These are phyloP conservation scores for Peziza echinospora DNA, from an alignment of 495 filamentous ascomycete genomes.

Conservation along the genomic window DNA sequence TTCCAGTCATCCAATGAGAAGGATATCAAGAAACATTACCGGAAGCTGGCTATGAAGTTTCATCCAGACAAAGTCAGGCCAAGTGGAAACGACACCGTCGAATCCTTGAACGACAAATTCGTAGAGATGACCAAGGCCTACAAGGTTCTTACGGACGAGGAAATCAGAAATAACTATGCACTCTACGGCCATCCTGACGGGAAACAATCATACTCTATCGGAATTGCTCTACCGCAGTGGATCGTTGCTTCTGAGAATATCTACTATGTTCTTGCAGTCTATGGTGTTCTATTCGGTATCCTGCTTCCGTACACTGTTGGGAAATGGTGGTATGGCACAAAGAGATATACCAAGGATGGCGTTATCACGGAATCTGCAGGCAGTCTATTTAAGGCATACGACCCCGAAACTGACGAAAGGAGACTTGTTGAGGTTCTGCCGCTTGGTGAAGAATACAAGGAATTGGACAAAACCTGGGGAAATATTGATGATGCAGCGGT, in stretches of 20 bases:
- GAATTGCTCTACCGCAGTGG: conserved; percentile 84
- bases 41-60: conserved; percentile 58
- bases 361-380: conserved; percentile 81
- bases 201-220: conserved; percentile 93
- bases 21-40: conserved; percentile 74
- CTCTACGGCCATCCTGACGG: conserved; percentile 93
- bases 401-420: conserved; percentile 56
- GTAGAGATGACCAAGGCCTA: conserved; percentile 93
- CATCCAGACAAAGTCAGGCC: conserved; percentile 82
- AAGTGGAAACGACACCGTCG: conserved; percentile 69
- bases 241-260: conserved; percentile 83
- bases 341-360: conserved; percentile 73
- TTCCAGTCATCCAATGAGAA: conserved; percentile 58
- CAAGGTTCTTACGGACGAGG: conserved; percentile 91
- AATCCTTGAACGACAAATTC: conserved; percentile 65
- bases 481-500: conserved; percentile 31
- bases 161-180: conserved; percentile 85
- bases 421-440: conserved; percentile 62
- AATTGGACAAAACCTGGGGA: not conserved
- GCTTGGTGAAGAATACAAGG: conserved; percentile 37
- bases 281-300: conserved; percentile 67
- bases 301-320: conserved; percentile 83
- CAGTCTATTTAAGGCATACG: conserved; percentile 78
- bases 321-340: conserved; percentile 95
- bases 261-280: conserved; percentile 83